Base-by-base conservation (phyloP, 2,329 filamentous ascomycete species). In the Botrytis byssoidea region DNA sequence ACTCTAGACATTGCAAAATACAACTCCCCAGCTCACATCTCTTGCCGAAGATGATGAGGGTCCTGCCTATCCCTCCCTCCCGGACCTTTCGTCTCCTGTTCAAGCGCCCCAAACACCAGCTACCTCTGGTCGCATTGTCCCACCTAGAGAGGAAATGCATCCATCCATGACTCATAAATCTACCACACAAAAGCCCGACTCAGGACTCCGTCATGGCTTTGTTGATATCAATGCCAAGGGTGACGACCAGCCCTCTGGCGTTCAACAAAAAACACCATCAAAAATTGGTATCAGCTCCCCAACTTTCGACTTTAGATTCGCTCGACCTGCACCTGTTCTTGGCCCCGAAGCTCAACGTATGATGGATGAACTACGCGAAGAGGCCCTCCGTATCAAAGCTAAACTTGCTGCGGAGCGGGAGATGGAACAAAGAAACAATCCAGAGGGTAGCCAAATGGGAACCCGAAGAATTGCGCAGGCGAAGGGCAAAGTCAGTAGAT, bases 131-230 rank as follows among this genome's bases (percentile, higher is more conserved):
- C 87, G 90, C 9, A 84, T 92, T 77, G 92, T 92, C 83, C 92
- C 93, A 37, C 85, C 91, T 66, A 87, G 87, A 76, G 89, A 91
- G 74, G 94, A 97, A 82, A 98, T 98, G 95, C 95, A 98, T 81
- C 95, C 95, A 14, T 93, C 92, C 84, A 93, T 92, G 81, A 89
- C 90, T 73, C 93, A 96, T 73, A 87, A 89, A 71, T 91, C 87
- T 76, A 95, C 92, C 35, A 92, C 90, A 75, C 93, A 92, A 71
- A 86, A 93, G 63, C 89, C 92, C 2, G 94, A 96, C 40, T 94
- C 94, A 18, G 94, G 92, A 9, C 86, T 96, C 61, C 89, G 92
- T 79, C 87, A 97, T 35, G 95, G 95, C 25, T 97, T 98, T 82
- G 89, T 89, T 74, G 92, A 93, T 77, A 90, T 96, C 81, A 71